Base-by-base conservation (phyloP, 352 stramenopile genomes). In the Elongisporangium prolatum region DNA sequence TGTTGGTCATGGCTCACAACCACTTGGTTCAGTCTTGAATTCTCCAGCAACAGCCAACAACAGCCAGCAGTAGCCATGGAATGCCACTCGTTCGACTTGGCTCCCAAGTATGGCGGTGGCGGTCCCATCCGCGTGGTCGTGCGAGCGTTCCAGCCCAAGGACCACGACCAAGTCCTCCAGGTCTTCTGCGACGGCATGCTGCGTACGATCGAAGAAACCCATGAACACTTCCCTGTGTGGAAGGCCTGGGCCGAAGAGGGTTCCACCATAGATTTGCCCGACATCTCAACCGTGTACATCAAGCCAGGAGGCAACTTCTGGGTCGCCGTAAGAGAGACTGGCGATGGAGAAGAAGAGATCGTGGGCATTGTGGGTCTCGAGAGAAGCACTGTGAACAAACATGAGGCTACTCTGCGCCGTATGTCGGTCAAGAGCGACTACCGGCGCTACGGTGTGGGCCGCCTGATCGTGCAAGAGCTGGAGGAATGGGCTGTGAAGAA, bases 381-480 rank as follows among this genome's bases (percentile, higher is more conserved):
- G 53, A 5, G 28, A 40, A 40, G 8, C 28, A 21, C 21, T 11
- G 74, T 77, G 52, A 20, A 53, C 18, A 50, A 65, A 7, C 21
- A 53, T 9, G 65, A 74, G 50, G 71, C 58, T n/a, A 60, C 66
- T 21, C 25, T 74, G 50, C 68, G 77, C 0, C 71, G 77, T 49
- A 68, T 87, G 70, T 83, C 74, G 1, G 74, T 84, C 24, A 65
- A 71, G 56, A 17, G 52, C 22, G 66, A 66, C 9, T 63, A 64
- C 18, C 69, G 67, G 9, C 72, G 74, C 16, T 67, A 63, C n/a
- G 72, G 74, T 18, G 48, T 87, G 18, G 74, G 65, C 0, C 67
- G 64, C 10, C 40, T 65, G 14, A 64, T 87, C 7, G 59, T 87
- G 18, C 8, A n/a, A 3, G 13, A 58, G 38, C 60, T 87, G 1